Percentiles rank a stretch among this genome's conserved stretches.
Evolutionary conservation across 768 basidiomycete genomes (phyloP).

Genomic region (Naganishia friedmannii): DNA sequence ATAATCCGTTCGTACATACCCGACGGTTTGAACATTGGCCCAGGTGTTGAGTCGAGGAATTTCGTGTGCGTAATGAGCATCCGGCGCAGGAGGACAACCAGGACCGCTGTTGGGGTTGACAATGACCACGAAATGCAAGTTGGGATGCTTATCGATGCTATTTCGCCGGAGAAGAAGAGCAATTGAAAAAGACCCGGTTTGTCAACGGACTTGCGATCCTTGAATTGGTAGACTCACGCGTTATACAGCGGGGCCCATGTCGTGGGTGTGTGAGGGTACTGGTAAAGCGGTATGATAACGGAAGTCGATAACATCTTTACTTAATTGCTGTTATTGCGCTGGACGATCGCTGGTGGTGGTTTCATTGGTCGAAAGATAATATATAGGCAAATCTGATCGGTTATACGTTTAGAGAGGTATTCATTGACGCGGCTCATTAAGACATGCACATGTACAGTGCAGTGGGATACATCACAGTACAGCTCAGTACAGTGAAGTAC

Average conservation of each 20-base stretch:
- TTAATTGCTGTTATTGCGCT: neutral
- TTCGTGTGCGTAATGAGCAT: neutral
- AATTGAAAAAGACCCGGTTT: too few relatives aligned
- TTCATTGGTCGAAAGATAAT: too few relatives aligned
- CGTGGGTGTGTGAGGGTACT: neutral
- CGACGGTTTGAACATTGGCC: neutral
- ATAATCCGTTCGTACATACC: neutral
- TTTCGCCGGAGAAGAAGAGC: neutral
- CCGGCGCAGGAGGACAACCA: neutral
- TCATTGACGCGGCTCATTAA: too few relatives aligned
- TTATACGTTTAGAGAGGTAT: too few relatives aligned
- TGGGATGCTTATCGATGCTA: neutral
- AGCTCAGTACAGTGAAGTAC: too few relatives aligned
- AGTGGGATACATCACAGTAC: too few relatives aligned
- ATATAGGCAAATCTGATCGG: too few relatives aligned
- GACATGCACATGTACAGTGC: too few relatives aligned
- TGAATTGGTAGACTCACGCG: neutral
- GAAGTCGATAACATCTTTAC: neutral
- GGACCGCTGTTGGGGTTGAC: neutral
- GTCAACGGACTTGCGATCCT: neutral
- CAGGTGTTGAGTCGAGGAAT: neutral
- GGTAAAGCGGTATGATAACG: neutral
- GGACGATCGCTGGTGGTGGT: too few relatives aligned
- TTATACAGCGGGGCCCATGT: neutral
- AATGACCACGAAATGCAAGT: neutral